A percentile compares a stretch with the other conserved stretches of the same genome.
Evolutionary conservation across 805 yeast species (phyloP).

Genomic region (Monosporozyma siamensis): DNA sequence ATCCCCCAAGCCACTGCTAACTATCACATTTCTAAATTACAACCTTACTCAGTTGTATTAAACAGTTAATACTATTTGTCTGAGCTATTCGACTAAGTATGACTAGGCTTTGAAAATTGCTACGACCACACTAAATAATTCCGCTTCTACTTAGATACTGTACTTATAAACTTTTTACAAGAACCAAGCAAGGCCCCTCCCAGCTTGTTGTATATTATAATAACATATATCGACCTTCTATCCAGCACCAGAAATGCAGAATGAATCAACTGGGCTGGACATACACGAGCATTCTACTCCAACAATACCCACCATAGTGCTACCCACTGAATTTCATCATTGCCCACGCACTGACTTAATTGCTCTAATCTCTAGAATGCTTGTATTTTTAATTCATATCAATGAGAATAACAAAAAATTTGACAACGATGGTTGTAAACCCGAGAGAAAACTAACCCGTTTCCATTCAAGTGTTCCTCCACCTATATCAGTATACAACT

Average conservation of each 20-base stretch:
- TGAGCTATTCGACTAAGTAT: not conserved
- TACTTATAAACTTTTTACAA: too few relatives aligned
- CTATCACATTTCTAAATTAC: too few relatives aligned
- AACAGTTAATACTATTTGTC: too few relatives aligned
- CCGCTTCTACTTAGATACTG: too few relatives aligned
- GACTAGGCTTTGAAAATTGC: not conserved
- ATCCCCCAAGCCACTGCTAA: too few relatives aligned
- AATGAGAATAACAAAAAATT: slow-evolving; percentile 44
- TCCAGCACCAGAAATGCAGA: not conserved
- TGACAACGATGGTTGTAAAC: not conserved
- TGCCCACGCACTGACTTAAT: slow-evolving; percentile 67
- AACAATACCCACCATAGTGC: slow-evolving; percentile 15
- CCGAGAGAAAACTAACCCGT: slow-evolving; percentile 45
- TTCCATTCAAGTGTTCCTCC: slow-evolving; percentile 95
- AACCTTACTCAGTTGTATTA: too few relatives aligned
- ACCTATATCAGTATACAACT: slow-evolving; percentile 67
- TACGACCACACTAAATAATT: too few relatives aligned
- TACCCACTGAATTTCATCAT: slow-evolving; percentile 41
- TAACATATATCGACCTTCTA: too few relatives aligned
- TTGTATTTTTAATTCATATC: slow-evolving; percentile 59
- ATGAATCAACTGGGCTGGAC: not conserved
- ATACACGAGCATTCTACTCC: not conserved
- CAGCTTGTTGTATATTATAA: too few relatives aligned
- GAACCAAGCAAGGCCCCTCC: too few relatives aligned
- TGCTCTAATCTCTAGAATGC: slow-evolving; percentile 66